phyloP scores from a whole-genome alignment of 169 alveolate species.

The Miamiensis avidus region DNA sequence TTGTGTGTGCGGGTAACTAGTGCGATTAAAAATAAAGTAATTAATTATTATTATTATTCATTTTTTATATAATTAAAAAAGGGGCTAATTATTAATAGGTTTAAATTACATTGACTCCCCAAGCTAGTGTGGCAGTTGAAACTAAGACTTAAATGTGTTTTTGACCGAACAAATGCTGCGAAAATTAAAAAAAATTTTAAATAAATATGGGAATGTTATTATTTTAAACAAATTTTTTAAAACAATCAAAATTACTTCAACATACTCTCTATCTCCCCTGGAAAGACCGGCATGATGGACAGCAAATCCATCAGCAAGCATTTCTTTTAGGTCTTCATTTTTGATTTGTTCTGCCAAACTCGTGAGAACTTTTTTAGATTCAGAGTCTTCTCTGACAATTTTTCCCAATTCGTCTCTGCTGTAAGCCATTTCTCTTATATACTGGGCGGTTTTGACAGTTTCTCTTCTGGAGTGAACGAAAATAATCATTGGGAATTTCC shows the following conservation, averaged over 20 bases:
- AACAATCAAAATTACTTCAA: too few species aligned
- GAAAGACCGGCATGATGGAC: slow-evolving; percentile 99
- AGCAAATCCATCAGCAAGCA: slow-evolving; percentile 93
- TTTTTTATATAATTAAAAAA: too few species aligned
- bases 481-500: slow-evolving; percentile 15
- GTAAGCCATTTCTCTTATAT: slow-evolving; percentile 66
- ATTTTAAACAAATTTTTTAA: too few species aligned
- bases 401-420: slow-evolving; percentile 66
- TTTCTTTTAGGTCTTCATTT: slow-evolving; percentile 32
- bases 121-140: slow-evolving; percentile 99
- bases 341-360: slow-evolving; percentile 16
- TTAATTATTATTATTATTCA: too few species aligned
- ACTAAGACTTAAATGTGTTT: slow-evolving; percentile 96
- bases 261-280: slow-evolving; percentile 95
- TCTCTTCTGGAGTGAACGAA: slow-evolving; percentile 89
- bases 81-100: too few species aligned
- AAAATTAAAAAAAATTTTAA: too few species aligned
- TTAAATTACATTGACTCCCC: slow-evolving; percentile 97
- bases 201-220: too few species aligned
- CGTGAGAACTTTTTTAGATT: neutral
- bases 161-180: slow-evolving; percentile 96
- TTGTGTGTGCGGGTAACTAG: slow-evolving; percentile 99
- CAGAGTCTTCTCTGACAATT: slow-evolving; percentile 43
- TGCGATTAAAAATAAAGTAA: too few species aligned
- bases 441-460: slow-evolving; percentile 70